Percentiles rank a stretch among this genome's conserved stretches.
Conservation (phyloP, 108 stramenopile genomes). For the Aurantiochytrium sp. region DNA sequence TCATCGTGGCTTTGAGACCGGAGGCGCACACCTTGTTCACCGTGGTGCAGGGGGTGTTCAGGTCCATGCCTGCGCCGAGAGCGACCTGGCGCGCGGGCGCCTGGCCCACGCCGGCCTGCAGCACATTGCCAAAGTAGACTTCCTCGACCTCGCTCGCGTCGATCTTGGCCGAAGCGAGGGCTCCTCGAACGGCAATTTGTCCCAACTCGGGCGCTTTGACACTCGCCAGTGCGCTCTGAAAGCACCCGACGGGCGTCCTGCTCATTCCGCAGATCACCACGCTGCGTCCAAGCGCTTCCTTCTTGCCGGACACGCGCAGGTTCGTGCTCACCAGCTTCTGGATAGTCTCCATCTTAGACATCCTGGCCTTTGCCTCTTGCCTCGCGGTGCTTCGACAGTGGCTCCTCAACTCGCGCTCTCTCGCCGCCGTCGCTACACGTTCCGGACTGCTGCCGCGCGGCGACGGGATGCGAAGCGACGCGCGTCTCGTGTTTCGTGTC, state of each 20-base stretch:
- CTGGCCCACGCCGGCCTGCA: conserved; percentile 6
- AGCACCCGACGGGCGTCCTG: background rate
- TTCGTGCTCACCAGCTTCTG: background rate
- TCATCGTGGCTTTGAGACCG: conserved; percentile 68
- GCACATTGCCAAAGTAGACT: background rate
- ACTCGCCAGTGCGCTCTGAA: background rate
- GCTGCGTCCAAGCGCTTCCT: background rate
- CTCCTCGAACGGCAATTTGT: background rate
- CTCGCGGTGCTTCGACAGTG: no score
- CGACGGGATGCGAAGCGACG: no score
- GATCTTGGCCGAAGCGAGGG: background rate
- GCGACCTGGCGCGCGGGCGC: conserved; percentile 34
- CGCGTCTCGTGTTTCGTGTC: no score
- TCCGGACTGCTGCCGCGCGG: no score
- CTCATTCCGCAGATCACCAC: background rate
- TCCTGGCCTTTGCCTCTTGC: no score
- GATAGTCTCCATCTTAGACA: background rate
- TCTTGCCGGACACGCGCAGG: no score
- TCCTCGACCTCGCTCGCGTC: background rate
- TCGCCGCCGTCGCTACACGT: no score
- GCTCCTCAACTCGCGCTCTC: no score
- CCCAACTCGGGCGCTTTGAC: background rate
- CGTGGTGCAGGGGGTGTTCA: conserved; percentile 42
- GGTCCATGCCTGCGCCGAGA: conserved; percentile 50
- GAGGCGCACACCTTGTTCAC: conserved; percentile 92